Percentiles rank a stretch among this genome's conserved stretches.
These are phyloP conservation scores for Citropsis articulata DNA, from an alignment of 345 rosid genomes.

Conservation along the genomic window DNA sequence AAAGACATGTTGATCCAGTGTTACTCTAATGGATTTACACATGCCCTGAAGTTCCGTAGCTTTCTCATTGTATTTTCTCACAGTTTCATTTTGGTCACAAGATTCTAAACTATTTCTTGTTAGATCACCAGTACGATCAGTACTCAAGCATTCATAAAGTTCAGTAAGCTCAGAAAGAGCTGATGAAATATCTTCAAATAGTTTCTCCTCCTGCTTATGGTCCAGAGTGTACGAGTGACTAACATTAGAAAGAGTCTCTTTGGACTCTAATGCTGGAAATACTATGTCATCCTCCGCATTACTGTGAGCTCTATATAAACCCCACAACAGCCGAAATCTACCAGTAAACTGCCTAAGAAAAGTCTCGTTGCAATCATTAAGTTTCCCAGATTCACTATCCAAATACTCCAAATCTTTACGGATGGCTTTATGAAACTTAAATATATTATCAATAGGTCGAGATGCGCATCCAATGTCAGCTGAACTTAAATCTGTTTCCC, in stretches of 20 bases:
- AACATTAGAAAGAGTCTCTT: conserved; percentile 58
- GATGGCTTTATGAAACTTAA: conserved; percentile 63
- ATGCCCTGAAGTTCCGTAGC: conserved; percentile 61
- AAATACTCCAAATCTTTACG: conserved; percentile 61
- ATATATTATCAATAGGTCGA: conserved; percentile 60
- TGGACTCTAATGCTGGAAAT: conserved; percentile 61
- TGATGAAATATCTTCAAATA: conserved; percentile 55
- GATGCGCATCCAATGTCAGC: conserved; percentile 25
- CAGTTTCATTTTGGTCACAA: conserved; percentile 17
- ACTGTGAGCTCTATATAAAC: conserved; percentile 60
- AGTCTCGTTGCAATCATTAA: conserved; percentile 46
- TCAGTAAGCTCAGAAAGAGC: conserved; percentile 46
- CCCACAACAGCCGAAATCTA: conserved; percentile 59
- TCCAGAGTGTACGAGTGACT: conserved; percentile 65
- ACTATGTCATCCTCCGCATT: conserved; percentile 70
- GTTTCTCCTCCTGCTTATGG: conserved; percentile 59
- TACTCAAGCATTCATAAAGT: conserved; percentile 34
- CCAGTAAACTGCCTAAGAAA: conserved; percentile 57
- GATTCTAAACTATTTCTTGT: conserved; percentile 15
- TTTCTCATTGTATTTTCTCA: conserved; percentile 40
- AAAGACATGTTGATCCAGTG: conserved; percentile 57
- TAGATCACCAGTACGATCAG: conserved; percentile 12
- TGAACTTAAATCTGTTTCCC: conserved; percentile 51
- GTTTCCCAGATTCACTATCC: conserved; percentile 59
- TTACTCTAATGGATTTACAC: conserved; percentile 59